phyloP scores from a whole-genome alignment of 352 stramenopile species.

The Phytophthora niederhauseri region DNA sequence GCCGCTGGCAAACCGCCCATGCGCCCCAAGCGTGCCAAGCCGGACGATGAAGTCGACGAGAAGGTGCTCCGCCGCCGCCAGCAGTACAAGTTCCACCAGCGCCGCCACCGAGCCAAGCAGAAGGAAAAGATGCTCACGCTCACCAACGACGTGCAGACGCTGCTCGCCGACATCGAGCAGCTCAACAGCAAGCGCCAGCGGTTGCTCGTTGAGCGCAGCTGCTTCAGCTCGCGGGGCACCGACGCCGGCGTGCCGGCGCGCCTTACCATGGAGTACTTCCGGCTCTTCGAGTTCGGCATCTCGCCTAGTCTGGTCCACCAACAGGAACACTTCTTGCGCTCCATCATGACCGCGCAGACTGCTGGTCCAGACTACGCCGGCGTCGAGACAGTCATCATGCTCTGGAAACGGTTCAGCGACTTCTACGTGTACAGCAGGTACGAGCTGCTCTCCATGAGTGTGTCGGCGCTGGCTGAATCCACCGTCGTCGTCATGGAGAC shows the following conservation, averaged over 20 bases:
- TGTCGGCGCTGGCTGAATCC: conserved; percentile 40
- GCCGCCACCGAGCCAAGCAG: conserved; percentile 67
- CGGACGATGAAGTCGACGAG: conserved; percentile 34
- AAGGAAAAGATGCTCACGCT: conserved; percentile 54
- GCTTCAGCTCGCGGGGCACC: conserved; percentile 40
- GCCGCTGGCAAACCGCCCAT: conserved; percentile 14
- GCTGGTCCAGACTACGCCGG: conserved; percentile 58
- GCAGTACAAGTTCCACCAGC: conserved; percentile 78
- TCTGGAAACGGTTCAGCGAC: conserved; percentile 55
- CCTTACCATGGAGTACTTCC: conserved; percentile 59
- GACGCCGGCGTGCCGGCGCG: conserved; percentile 36
- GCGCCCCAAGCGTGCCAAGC: conserved; percentile 5
- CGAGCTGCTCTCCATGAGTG: conserved; percentile 34
- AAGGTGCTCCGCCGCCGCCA: conserved; percentile 50
- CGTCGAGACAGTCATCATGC: conserved; percentile 45
- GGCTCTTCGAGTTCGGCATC: conserved; percentile 57
- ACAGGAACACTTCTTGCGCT: conserved; percentile 61
- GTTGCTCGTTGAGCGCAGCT: conserved; percentile 37
- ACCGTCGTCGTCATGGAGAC: conserved; percentile 57
- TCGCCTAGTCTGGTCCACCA: conserved; percentile 18
- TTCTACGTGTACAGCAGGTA: conserved; percentile 52
- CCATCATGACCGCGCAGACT: conserved; percentile 51
- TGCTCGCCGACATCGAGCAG: conserved; percentile 45
- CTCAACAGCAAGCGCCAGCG: conserved; percentile 40
- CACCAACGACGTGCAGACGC: conserved; percentile 43